Evolutionary conservation across 345 rosid species (phyloP).

Genomic region (Triadica sebifera): DNA sequence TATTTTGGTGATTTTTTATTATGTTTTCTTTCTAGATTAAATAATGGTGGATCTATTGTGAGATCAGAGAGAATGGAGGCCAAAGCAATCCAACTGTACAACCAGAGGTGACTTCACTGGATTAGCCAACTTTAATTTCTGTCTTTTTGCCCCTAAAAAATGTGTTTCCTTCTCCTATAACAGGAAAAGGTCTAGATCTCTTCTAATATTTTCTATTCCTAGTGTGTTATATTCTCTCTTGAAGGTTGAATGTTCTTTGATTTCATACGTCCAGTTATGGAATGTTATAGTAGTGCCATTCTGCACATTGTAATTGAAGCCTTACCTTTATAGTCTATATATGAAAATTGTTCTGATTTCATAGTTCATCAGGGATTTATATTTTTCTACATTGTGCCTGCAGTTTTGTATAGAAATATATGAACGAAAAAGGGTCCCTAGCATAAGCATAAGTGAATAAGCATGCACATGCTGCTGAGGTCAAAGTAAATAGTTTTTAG

Average conservation of each 20-base stretch:
- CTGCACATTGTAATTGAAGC: not conserved
- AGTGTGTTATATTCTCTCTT: not conserved
- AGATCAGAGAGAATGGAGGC: constrained; percentile 86
- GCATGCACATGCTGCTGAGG: not conserved
- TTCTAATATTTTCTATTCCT: not conserved
- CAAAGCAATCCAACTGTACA: constrained; percentile 47
- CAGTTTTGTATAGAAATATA: not conserved
- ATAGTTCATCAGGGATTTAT: not conserved
- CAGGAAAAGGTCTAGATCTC: not conserved
- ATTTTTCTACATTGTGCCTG: not conserved
- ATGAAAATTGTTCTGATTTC: not conserved
- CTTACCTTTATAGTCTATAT: not conserved
- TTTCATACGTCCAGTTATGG: not conserved
- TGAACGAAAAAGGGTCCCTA: no score
- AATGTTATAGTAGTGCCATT: not conserved
- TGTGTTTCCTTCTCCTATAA: not conserved
- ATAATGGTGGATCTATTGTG: constrained; percentile 58
- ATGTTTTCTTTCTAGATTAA: constrained; percentile 44
- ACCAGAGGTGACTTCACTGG: constrained; percentile 39
- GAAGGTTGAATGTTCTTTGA: not conserved
- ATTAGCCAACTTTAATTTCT: not conserved
- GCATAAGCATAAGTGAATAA: not conserved
- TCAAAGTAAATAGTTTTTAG: not conserved
- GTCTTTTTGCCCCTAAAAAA: not conserved
- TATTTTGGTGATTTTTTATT: constrained; percentile 6